phyloP scores from a whole-genome alignment of 2,329 filamentous ascomycete genomes.

The Penicillium nordicum region DNA sequence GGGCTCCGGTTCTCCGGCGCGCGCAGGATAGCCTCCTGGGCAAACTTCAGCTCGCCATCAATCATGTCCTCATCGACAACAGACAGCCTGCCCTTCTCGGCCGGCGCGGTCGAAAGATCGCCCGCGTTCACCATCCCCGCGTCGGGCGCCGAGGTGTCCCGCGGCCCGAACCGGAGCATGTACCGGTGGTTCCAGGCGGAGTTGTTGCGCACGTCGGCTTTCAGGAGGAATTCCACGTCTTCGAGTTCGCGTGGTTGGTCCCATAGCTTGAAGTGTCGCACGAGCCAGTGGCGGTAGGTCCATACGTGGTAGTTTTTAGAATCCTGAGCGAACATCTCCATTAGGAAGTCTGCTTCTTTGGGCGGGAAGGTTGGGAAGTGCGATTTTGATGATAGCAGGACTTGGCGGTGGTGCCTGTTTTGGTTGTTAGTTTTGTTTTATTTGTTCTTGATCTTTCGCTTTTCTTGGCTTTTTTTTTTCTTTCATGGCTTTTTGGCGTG shows the following conservation, averaged over 20 bases:
- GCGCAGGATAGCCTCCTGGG: conserved; percentile 67
- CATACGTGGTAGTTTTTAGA: conserved; percentile 99
- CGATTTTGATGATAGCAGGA: conserved; percentile 48
- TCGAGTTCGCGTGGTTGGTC: conserved; percentile 60
- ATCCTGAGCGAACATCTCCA: conserved; percentile 76
- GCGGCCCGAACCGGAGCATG: conserved; percentile 77
- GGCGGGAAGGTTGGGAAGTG: conserved; percentile 55
- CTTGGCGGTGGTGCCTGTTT: conserved; percentile 58
- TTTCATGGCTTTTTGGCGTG: not conserved
- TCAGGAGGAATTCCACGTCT: conserved; percentile 69
- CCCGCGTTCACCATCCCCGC: conserved; percentile 35
- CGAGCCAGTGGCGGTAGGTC: conserved; percentile 82
- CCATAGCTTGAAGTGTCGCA: conserved; percentile 61
- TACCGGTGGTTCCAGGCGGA: conserved; percentile 97
- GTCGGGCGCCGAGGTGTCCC: conserved; percentile 39
- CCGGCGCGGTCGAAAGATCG: conserved; percentile 8
- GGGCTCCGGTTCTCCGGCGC: conserved; percentile 92
- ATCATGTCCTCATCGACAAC: conserved; percentile 61
- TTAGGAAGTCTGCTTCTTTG: conserved; percentile 72
- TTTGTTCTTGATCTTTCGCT: not conserved
- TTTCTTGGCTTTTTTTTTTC: not conserved
- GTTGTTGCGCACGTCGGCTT: conserved; percentile 86
- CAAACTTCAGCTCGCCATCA: conserved; percentile 71
- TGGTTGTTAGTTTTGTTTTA: not conserved
- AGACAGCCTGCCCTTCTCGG: conserved; percentile 31